phyloP scores from a whole-genome alignment of 176 grass and related monocot genomes.

The Paspalum vaginatum region DNA sequence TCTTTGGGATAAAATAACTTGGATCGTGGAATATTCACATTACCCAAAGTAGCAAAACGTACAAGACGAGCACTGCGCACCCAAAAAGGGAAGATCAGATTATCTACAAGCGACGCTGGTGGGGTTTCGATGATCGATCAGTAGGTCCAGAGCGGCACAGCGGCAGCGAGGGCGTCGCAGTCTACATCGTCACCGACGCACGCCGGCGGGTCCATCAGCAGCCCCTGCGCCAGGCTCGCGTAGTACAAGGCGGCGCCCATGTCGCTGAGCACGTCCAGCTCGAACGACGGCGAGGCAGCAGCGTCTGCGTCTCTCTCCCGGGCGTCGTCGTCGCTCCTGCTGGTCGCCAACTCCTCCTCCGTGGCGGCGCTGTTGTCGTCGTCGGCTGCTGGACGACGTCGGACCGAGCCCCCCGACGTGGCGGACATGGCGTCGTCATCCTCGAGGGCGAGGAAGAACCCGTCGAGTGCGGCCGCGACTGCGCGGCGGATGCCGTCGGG shows the following conservation, averaged over 20 bases:
- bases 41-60: background rate
- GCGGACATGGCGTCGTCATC: constrained; percentile 6
- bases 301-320: background rate
- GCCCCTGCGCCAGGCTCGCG: constrained; percentile 47
- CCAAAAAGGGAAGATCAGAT: background rate
- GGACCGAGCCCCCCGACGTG: constrained; percentile 21
- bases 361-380: background rate
- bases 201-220: constrained; percentile 45
- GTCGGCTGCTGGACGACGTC: too few species aligned
- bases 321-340: background rate
- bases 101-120: background rate
- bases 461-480: constrained; percentile 38
- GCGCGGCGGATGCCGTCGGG: constrained; percentile 33
- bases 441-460: background rate
- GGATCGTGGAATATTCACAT: constrained; percentile 2
- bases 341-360: background rate
- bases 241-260: constrained; percentile 50
- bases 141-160: constrained; percentile 51
- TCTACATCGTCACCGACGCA: constrained; percentile 3
- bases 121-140: background rate
- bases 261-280: constrained; percentile 16
- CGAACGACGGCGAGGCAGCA: constrained; percentile 19
- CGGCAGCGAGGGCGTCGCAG: background rate
- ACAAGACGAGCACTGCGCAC: background rate
- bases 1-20: too few species aligned